Base-by-base conservation (phyloP, 768 basidiomycete species). In the Coprinopsis marcescibilis region DNA sequence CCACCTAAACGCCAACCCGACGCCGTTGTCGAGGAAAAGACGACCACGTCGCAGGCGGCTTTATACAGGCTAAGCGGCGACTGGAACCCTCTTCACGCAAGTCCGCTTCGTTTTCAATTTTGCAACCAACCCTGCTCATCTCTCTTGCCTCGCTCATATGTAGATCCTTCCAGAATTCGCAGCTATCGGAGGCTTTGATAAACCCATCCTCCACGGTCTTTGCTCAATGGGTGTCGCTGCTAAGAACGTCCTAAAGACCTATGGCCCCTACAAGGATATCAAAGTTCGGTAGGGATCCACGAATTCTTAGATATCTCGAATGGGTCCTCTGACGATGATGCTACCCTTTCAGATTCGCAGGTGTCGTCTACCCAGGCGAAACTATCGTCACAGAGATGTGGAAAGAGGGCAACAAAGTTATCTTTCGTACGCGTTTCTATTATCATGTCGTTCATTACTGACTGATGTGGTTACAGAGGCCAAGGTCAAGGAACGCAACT, bases 331-430 rank as follows among this genome's bases (percentile, higher is more conserved):
- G n/a, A 6, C 6, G 6, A 27, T 26, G 27, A 13, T 32, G 24
- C 41, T 47, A 3, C 32, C 23, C 12, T 24, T 11, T 25, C 24
- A 38, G 87, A 26, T 95, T 98, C 64, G 80, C 86, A 0, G 92
- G 91, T 2, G 81, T 90, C 2, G 91, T 98, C 19, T 94, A 85
- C 61, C 96, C 95, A 2, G 95, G 94, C 0, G 93, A 98, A 66
- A 98, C 95, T 1, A 75, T 98, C 43, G 72, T 92, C 12, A 99
- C 95, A 0, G 83, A 90, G 62, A 97, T 98, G 95, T 99, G 96
- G 96, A 96, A 93, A 63, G 92, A 96, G 56, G 89, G 85, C 2
- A 65, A 76, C 51, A 96, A 83, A 66, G 83, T 98, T 45, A 81
- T 97, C 41, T 99, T 99, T 64, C 71, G 92, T 96, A 56, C 61